Conservation (phyloP, 495 filamentous ascomycete species). For the Daldinia grandis region DNA sequence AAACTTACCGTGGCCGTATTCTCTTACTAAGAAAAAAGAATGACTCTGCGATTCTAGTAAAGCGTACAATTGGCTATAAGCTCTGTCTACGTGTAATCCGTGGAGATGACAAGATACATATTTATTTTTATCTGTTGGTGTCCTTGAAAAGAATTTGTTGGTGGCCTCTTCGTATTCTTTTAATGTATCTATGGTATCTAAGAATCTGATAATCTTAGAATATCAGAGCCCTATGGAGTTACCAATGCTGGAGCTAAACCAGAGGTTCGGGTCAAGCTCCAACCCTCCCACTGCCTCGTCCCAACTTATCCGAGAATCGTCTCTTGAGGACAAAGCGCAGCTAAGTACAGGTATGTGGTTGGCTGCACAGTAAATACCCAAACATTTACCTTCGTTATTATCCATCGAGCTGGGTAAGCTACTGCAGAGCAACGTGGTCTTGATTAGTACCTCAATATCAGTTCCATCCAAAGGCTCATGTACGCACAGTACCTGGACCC, state of each 20-base stretch:
- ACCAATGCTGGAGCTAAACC: constrained; percentile 8
- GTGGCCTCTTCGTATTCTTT: not conserved
- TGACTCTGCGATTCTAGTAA: not conserved
- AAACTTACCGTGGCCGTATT: not conserved
- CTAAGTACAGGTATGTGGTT: constrained; percentile 16
- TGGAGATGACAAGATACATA: not conserved
- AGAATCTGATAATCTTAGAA: constrained; percentile 12
- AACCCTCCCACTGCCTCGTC: constrained; percentile 6
- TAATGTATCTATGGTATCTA: not conserved
- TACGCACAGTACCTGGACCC: not conserved
- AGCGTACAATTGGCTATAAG: not conserved
- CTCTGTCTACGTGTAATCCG: not conserved
- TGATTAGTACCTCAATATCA: not conserved
- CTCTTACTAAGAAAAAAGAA: not conserved
- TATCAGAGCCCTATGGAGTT: constrained; percentile 21
- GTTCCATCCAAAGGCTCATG: constrained; percentile 18
- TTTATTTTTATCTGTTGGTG: not conserved
- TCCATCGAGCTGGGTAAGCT: constrained; percentile 4
- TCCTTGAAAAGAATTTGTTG: not conserved
- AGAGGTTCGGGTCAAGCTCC: constrained; percentile 16
- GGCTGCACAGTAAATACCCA: constrained; percentile 13
- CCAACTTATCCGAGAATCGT: constrained; percentile 7
- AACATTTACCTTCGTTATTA: constrained; percentile 11
- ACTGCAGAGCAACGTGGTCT: constrained; percentile 32
- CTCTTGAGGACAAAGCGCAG: constrained; percentile 15